These are phyloP conservation scores for Melanogaster broomeanus DNA, from an alignment of 768 basidiomycete genomes.

Conservation along the genomic window DNA sequence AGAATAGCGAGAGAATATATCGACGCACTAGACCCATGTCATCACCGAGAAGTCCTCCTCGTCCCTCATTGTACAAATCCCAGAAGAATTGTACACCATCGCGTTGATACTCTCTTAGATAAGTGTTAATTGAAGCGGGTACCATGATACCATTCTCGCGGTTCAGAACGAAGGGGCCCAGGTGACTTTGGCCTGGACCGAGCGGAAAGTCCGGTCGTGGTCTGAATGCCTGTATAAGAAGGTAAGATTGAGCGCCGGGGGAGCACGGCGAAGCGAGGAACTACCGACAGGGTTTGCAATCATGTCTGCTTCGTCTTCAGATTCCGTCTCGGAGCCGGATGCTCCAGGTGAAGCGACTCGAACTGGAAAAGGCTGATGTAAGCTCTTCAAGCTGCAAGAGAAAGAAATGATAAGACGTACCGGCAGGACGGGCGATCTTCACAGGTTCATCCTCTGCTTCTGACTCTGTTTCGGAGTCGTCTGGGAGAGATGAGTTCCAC, in stretches of 20 bases:
- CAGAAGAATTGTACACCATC: constrained; percentile 86
- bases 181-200: constrained; percentile 39
- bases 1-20: neutral
- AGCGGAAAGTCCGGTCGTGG: constrained; percentile 60
- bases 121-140: constrained; percentile 76
- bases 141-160: constrained; percentile 47
- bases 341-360: constrained; percentile 2
- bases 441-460: constrained; percentile 35
- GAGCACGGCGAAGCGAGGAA: neutral
- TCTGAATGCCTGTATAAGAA: constrained; percentile 34
- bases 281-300: constrained; percentile 33
- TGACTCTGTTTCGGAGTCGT: constrained; percentile 50
- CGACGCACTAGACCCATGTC: constrained; percentile 83
- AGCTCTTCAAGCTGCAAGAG: neutral
- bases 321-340: constrained; percentile 44
- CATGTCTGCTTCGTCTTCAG: constrained; percentile 39
- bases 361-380: neutral
- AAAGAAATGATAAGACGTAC: constrained; percentile 18
- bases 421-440: constrained; percentile 6
- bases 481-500: constrained; percentile 5
- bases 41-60: constrained; percentile 88
- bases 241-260: neutral
- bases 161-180: constrained; percentile 55
- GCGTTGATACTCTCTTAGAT: constrained; percentile 88
- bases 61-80: constrained; percentile 60